phyloP scores from a whole-genome alignment of 2,329 filamentous ascomycete genomes.

The Alternaria sp. region DNA sequence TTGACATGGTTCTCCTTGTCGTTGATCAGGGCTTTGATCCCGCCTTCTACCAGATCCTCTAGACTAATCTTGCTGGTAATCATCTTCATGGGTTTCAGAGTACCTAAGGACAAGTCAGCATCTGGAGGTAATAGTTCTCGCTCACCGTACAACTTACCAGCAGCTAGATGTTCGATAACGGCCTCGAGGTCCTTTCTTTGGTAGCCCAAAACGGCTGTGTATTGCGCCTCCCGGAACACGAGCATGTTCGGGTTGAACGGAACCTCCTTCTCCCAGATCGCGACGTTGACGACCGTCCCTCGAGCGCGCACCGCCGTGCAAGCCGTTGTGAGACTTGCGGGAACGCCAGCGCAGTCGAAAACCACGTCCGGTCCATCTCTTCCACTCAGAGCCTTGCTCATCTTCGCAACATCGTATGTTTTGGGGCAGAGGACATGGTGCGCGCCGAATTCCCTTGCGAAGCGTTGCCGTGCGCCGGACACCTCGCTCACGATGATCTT shows the following conservation, averaged over 20 bases:
- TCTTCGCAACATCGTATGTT: conserved; percentile 57
- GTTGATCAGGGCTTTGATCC: conserved; percentile 63
- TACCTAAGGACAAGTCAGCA: conserved; percentile 44
- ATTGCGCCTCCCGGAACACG: conserved; percentile 61
- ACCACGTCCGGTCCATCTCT: conserved; percentile 63
- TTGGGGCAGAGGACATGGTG: conserved; percentile 61
- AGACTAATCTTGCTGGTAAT: conserved; percentile 66
- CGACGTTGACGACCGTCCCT: conserved; percentile 69
- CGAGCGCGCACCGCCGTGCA: conserved; percentile 58
- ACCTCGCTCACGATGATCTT: conserved; percentile 66
- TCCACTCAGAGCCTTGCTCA: conserved; percentile 56
- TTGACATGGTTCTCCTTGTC: conserved; percentile 70
- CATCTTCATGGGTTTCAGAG: conserved; percentile 63
- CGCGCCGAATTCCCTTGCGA: conserved; percentile 63
- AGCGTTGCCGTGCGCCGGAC: conserved; percentile 57
- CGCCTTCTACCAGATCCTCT: conserved; percentile 63
- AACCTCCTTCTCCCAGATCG: conserved; percentile 66
- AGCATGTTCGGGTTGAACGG: conserved; percentile 62
- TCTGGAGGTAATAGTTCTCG: background rate
- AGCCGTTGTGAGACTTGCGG: conserved; percentile 53
- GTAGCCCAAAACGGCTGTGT: conserved; percentile 59
- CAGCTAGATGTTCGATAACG: conserved; percentile 61
- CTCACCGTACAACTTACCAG: conserved; percentile 32
- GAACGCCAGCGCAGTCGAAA: conserved; percentile 68
- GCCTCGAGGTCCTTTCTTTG: conserved; percentile 62